Percentiles rank a stretch among this genome's conserved stretches.
Conservation (phyloP, 148 eudicot species). For the Camellia granthamiana region DNA sequence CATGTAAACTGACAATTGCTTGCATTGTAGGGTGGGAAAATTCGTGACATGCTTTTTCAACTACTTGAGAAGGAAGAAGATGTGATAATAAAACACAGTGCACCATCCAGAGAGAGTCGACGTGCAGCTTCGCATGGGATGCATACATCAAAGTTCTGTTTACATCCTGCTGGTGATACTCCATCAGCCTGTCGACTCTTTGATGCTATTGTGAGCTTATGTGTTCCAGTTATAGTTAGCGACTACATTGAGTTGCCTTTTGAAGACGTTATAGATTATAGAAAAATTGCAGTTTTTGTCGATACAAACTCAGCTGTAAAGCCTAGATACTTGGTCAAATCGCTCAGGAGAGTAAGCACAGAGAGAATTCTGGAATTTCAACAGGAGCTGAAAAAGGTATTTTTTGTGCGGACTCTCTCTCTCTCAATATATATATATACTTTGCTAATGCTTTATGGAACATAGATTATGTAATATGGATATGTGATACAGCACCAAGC, state of each 20-base stretch:
- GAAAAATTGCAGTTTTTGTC: constrained; percentile 75
- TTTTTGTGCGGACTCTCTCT: background rate
- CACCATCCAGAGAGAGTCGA: constrained; percentile 91
- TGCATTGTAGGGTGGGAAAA: constrained; percentile 81
- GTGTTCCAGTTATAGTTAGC: constrained; percentile 86
- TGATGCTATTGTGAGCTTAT: constrained; percentile 96
- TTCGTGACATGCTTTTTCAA: constrained; percentile 83
- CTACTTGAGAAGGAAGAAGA: constrained; percentile 75
- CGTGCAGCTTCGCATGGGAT: constrained; percentile 89
- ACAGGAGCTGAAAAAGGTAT: constrained; percentile 74
- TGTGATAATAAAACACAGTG: constrained; percentile 83
- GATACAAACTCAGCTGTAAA: constrained; percentile 69
- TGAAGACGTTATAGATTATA: constrained; percentile 88
- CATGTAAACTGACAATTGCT: background rate
- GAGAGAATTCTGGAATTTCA: constrained; percentile 67
- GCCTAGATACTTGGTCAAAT: constrained; percentile 59
- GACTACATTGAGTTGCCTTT: constrained; percentile 90
- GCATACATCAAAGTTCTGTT: constrained; percentile 91
- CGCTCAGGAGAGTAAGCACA: constrained; percentile 50
- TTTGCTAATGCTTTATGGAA: too few relatives aligned
- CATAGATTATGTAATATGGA: too few relatives aligned
- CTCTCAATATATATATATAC: too few relatives aligned
- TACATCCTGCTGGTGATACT: constrained; percentile 98
- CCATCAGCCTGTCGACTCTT: constrained; percentile 94
- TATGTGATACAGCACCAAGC: too few relatives aligned